Conservation (phyloP, 2,329 filamentous ascomycete genomes). For the Rachicladosporium sp. region DNA sequence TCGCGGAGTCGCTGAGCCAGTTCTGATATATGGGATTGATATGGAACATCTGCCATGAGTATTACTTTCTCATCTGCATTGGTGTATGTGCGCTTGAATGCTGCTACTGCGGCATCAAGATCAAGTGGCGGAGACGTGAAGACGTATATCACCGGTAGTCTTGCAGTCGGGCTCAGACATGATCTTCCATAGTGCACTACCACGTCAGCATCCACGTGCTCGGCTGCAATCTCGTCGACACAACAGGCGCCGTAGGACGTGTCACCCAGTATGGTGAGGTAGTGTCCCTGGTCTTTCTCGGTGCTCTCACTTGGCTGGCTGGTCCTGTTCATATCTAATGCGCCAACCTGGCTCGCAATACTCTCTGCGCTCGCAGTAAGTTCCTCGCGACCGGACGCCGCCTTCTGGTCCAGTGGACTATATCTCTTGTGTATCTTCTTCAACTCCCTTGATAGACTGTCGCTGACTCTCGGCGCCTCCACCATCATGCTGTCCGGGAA, state of each 20-base stretch:
- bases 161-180: constrained; percentile 78
- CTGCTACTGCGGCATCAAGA: constrained; percentile 42
- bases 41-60: constrained; percentile 83
- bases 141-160: constrained; percentile 79
- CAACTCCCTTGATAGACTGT: constrained; percentile 35
- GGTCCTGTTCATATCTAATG: constrained; percentile 1
- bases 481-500: constrained; percentile 88
- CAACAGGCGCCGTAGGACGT: constrained; percentile 96
- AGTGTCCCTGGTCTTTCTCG: constrained; percentile 25
- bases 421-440: background rate
- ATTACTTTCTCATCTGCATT: constrained; percentile 54
- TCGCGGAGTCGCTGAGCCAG: constrained; percentile 44
- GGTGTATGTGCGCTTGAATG: constrained; percentile 58
- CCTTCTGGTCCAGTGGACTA: background rate
- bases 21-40: constrained; percentile 57
- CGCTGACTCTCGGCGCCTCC: constrained; percentile 71
- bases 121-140: constrained; percentile 67
- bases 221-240: constrained; percentile 90
- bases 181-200: constrained; percentile 90
- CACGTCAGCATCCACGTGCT: constrained; percentile 81
- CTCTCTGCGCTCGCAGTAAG: background rate
- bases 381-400: background rate
- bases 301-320: background rate
- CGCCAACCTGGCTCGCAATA: constrained; percentile 1
- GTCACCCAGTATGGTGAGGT: constrained; percentile 78